Base-by-base conservation (phyloP, 495 filamentous ascomycete genomes). In the Trichocladium uniseriatum region DNA sequence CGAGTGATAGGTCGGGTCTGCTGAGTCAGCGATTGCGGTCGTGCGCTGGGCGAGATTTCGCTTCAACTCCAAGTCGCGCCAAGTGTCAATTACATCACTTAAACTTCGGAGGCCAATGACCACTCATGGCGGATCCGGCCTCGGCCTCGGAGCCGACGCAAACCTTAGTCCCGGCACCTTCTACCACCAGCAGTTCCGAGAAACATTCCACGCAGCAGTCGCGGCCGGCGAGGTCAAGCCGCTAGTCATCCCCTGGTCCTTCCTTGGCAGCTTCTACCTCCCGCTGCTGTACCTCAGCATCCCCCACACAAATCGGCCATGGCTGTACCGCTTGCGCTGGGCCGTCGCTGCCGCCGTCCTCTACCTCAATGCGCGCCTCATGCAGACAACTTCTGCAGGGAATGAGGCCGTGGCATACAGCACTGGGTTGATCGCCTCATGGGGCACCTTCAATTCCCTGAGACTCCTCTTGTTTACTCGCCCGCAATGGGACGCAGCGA, bases 401-500 rank as follows among this genome's bases (percentile, higher is more conserved):
- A 73, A 77, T 40, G 77, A 81, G 40, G 83, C 74, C 2, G 64
- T 76, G 38, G 78, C 79, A 0, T 89, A 87, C 55, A 79, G 76
- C n/a, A 67, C 79, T 16, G 89, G 89, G 0, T 51, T 91, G 43
- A 58, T 84, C 19, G 70, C 70, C 0, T 70, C 73, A 11, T 94
- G 84, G 83, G 72, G 73, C 34, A 72, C 79, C 18, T 61, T 92
- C 10, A 89, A 83, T 84, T 69, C 63, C 45, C 65, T 72, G 13
- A 73, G 73, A 0, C 59, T 87, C 54, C 60, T 92, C 24, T 56
- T 89, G 3, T 81, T 80, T 53, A 78, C 77, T 48, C 74, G 81
- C 54, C 72, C 77, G 3, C 82, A 91, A 61, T 69, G 61, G 46
- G 80, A 84, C 19, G 84, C 83, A 24, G 78, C 71, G 57, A 74